phyloP scores from a whole-genome alignment of 352 stramenopile species.

The Aphanomyces astaci region DNA sequence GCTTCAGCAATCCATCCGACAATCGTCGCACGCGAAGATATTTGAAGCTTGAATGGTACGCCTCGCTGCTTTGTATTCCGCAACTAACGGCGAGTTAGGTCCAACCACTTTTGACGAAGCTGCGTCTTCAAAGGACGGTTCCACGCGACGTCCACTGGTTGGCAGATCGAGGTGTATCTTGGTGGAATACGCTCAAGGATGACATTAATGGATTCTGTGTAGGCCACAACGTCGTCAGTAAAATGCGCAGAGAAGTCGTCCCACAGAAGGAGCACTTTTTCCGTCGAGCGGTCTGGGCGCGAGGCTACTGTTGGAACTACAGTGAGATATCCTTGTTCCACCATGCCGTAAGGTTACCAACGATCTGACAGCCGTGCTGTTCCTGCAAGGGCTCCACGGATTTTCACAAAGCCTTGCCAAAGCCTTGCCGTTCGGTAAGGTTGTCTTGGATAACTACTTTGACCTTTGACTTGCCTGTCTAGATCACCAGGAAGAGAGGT shows the following conservation, averaged over 20 bases:
- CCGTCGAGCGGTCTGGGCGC: not conserved
- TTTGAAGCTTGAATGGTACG: not conserved
- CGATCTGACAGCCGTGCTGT: conserved; percentile 14
- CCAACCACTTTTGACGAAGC: not conserved
- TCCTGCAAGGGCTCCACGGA: conserved; percentile 20
- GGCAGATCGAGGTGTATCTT: conserved; percentile 22
- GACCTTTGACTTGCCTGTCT: conserved; percentile 11
- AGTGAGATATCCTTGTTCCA: conserved; percentile 27
- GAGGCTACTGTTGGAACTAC: conserved; percentile 27
- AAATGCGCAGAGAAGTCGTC: conserved; percentile 32
- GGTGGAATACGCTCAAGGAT: conserved; percentile 26
- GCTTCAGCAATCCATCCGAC: not conserved
- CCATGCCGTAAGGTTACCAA: conserved; percentile 26
- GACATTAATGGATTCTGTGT: conserved; percentile 26
- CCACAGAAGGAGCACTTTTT: conserved; percentile 28
- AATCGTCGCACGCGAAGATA: not conserved
- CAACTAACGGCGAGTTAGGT: not conserved
- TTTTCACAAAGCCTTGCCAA: conserved; percentile 27
- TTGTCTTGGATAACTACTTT: not conserved
- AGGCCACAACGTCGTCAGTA: conserved; percentile 26
- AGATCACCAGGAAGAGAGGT: conserved; percentile 26
- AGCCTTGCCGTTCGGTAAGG: conserved; percentile 19
- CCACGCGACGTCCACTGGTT: conserved; percentile 30
- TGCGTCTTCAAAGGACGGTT: conserved; percentile 25
- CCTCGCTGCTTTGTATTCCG: not conserved